Conservation (phyloP, 108 stramenopile species). For the Cyclotella choctawhatcheeana region DNA sequence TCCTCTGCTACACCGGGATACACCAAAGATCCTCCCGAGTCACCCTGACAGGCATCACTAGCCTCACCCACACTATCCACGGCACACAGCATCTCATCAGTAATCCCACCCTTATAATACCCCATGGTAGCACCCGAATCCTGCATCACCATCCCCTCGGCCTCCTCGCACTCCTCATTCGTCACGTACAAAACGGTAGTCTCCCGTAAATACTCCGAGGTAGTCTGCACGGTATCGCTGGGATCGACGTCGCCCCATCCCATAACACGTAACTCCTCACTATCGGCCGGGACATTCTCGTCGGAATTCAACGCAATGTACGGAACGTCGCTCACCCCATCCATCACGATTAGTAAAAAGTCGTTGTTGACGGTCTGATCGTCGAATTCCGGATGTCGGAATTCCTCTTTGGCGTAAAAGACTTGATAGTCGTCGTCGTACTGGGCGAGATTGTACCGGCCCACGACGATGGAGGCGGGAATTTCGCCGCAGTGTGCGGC, state of each 20-base stretch:
- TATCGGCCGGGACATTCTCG: conserved; percentile 8
- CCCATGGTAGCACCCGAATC: conserved; percentile 11
- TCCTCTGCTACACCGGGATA: conserved; percentile 12
- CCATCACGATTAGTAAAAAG: conserved; percentile 20
- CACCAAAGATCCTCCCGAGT: conserved; percentile 32
- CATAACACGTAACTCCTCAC: conserved; percentile 28
- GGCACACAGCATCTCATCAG: conserved; percentile 41
- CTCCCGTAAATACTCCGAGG: conserved; percentile 20
- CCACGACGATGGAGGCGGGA: conserved; percentile 6
- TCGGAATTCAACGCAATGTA: conserved; percentile 22
- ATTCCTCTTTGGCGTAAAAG: neutral
- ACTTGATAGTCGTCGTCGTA: conserved; percentile 30
- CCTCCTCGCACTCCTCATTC: conserved; percentile 24
- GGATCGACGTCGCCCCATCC: conserved; percentile 51
- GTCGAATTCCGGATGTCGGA: conserved; percentile 35
- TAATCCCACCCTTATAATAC: conserved; percentile 27
- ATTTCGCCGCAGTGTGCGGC: conserved; percentile 37
- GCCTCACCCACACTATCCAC: conserved; percentile 16
- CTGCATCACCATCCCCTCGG: conserved; percentile 21
- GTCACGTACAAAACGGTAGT: conserved; percentile 21
- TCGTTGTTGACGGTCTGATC: conserved; percentile 30
- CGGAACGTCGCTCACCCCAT: conserved; percentile 17
- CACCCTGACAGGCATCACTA: conserved; percentile 48
- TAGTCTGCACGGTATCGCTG: conserved; percentile 3
- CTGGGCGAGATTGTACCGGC: conserved; percentile 33